These are phyloP conservation scores for Russula dissimulans DNA, from an alignment of 768 basidiomycete genomes.

Conservation along the genomic window DNA sequence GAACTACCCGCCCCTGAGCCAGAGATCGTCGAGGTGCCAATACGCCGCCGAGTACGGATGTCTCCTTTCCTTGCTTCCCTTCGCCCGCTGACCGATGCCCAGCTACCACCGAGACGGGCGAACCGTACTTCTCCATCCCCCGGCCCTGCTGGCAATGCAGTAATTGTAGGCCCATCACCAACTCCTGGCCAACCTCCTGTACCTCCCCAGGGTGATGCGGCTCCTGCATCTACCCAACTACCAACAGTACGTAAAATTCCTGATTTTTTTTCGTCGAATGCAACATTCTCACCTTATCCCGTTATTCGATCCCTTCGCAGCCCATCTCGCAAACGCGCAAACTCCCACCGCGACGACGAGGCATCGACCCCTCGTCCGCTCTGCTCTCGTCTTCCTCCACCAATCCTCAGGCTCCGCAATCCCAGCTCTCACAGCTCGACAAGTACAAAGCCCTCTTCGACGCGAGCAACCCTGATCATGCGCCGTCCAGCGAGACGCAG, in stretches of 20 bases:
- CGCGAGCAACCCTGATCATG: slow-evolving; percentile 17
- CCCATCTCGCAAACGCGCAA: slow-evolving; percentile 11
- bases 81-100: not conserved
- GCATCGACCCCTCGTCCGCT: not conserved
- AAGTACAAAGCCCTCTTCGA: slow-evolving; percentile 19
- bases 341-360: slow-evolving; percentile 12
- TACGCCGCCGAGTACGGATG: slow-evolving; percentile 1
- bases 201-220: not conserved
- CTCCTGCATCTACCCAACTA: not conserved
- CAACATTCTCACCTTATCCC: not conserved
- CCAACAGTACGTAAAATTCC: slow-evolving; percentile 5
- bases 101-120: slow-evolving; percentile 14
- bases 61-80: not conserved
- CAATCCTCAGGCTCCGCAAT: not conserved
- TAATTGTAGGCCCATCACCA: not conserved
- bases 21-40: not conserved
- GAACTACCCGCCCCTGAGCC: not conserved
- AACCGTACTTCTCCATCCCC: not conserved
- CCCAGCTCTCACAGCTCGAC: slow-evolving; percentile 13
- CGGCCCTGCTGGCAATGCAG: not conserved
- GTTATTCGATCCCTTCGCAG: not conserved
- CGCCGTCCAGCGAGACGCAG: not conserved
- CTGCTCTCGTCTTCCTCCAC: not conserved
- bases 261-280: not conserved
- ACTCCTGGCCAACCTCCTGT: not conserved